Evolutionary conservation across 2,329 filamentous ascomycete genomes (phyloP).

Genomic region (Ophiostoma piceae): DNA sequence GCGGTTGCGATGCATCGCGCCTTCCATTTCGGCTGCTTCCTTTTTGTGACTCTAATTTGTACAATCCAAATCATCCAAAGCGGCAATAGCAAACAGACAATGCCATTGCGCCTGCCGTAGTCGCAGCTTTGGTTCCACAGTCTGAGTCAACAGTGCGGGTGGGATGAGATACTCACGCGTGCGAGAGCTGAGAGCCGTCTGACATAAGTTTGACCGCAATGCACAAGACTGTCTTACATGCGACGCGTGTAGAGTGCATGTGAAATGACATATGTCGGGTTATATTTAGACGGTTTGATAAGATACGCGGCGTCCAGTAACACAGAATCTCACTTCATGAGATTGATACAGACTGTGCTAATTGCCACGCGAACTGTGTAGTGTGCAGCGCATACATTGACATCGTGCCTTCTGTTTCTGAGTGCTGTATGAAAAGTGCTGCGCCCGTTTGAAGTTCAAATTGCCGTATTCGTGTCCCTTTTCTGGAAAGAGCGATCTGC

Average conservation of each 20-base stretch:
- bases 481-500: conserved; percentile 20
- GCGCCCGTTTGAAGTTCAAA: not conserved
- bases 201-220: not conserved
- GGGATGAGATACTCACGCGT: not conserved
- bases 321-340: not conserved
- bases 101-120: conserved; percentile 1
- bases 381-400: not conserved
- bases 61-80: not conserved
- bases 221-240: not conserved
- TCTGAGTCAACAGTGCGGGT: not conserved
- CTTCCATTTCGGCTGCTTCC: not conserved
- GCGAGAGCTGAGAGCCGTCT: not conserved
- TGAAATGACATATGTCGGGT: not conserved
- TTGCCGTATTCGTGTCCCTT: conserved; percentile 4
- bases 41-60: not conserved
- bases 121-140: not conserved
- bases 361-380: not conserved
- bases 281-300: not conserved
- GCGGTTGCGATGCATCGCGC: not conserved
- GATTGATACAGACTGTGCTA: not conserved
- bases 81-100: not conserved
- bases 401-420: not conserved
- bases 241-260: conserved; percentile 1
- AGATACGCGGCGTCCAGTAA: not conserved
- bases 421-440: not conserved